phyloP scores from a whole-genome alignment of 805 yeast species.

The Metschnikowia lochheadii region DNA sequence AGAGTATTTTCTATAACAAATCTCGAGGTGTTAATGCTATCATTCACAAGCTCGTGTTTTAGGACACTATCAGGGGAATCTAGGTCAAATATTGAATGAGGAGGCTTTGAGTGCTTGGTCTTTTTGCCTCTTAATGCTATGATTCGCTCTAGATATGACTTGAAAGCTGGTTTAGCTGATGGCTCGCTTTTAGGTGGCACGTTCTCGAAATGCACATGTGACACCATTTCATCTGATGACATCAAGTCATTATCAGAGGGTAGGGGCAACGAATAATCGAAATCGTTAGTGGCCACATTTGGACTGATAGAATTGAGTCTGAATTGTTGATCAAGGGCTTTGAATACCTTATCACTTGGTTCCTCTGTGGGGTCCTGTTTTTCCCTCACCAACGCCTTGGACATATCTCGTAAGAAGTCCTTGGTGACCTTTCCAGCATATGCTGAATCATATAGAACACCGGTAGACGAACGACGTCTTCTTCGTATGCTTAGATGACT shows the following conservation, averaged over 20 bases:
- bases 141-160: conserved; percentile 32
- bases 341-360: conserved; percentile 10
- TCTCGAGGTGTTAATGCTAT: conserved; percentile 12
- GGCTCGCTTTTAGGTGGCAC: neutral
- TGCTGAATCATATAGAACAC: conserved; percentile 23
- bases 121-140: conserved; percentile 17
- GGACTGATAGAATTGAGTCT: conserved; percentile 12
- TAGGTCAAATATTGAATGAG: conserved; percentile 8
- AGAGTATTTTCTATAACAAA: conserved; percentile 17
- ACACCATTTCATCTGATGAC: conserved; percentile 11
- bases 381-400: conserved; percentile 26
- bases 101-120: neutral
- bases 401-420: conserved; percentile 34
- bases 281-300: conserved; percentile 13
- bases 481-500: conserved; percentile 14
- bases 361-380: conserved; percentile 12
- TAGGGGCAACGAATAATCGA: conserved; percentile 28
- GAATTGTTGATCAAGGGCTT: conserved; percentile 12
- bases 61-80: conserved; percentile 6
- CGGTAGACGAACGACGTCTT: conserved; percentile 18
- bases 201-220: conserved; percentile 4
- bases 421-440: conserved; percentile 36
- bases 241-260: conserved; percentile 16
- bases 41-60: conserved; percentile 1
- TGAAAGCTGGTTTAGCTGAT: conserved; percentile 12